Evolutionary conservation across 2,329 filamentous ascomycete species (phyloP), one percentile per base, ranked within the genome.

Genomic region (Lasiodiplodia sp.): DNA sequence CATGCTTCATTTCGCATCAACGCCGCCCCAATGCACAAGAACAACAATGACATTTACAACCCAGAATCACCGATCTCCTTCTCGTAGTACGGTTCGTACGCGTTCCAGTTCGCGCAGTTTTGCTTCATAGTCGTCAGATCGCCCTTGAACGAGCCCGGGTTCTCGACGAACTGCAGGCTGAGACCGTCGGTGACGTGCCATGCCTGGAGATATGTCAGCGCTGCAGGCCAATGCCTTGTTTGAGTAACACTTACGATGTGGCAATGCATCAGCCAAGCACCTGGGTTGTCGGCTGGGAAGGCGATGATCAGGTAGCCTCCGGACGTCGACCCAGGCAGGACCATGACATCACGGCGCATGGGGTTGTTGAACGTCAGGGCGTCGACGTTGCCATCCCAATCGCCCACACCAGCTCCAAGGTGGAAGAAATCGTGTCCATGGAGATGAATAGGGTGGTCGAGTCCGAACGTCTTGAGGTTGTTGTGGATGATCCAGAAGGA

Each of bases 251-350:
- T 60, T 55, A 66, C 58, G 37, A 70, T 69, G 67, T 69, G 68
- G 34, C 68, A 68, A 51, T 69, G 67, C 60, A 69, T 71, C 40
- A 76, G 70, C 78, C 77, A 79, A 51, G 75, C 72, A 10, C 86
- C 87, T 0, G 86, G 85, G 74, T 87, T 87, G 58, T 83, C 79
- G 0, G 85, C 84, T 52, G 78, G 76, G 76, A 87, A 87, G 23
- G 86, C 85, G 23, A 88, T 74, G 14, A 87, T 83, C 28, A 83
- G 80, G 71, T 84, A 83, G 2, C 80, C 81, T 10, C 72, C 72
- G n/a, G 10, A 58, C 1, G 63, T 44, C 21, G 53, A 52, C 1
- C 71, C 71, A 0, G 80, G 80, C 25, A 82, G 71, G 12, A 77
- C 75, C 12, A 78, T 76, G 4, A 78, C 78, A 68, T 83, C 80